Base-by-base conservation (phyloP, 2,329 filamentous ascomycete species). In the Boeremia exigua region DNA sequence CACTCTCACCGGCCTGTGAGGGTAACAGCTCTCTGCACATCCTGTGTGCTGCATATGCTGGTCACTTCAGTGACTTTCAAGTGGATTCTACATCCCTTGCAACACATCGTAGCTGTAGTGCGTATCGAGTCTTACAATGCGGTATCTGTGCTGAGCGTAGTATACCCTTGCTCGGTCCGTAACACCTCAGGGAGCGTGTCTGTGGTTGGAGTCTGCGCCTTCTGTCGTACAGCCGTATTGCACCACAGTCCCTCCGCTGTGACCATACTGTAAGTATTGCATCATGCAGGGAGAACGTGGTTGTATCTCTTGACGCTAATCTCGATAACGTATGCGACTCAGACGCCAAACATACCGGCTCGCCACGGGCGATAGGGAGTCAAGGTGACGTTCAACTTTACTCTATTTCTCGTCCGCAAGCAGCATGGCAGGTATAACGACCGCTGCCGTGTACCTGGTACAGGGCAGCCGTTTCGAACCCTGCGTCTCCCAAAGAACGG, bases 401-500 rank as follows among this genome's bases (percentile, higher is more conserved):
- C 19, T 37, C 15, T 37, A 17, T 17, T 19, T 19, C 32, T 14
- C 6, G 12, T 9, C 34, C 19, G 34, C 15, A 37, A 19, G n/a
- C 34, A 23, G 19, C 19, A 23, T 23, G 19, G 19, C 19, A 37
- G 33, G n/a, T 17, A 10, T 37, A 17, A 8, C 34, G 34, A 37
- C 34, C 34, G 15, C 15, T 17, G 34, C 34, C 15, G 34, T n/a
- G 7, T 8, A 37, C 34, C n/a, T 37, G 15, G 34, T 37, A 19
- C 9, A 19, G 15, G 19, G 34, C 37, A 37, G 34, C 34, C 34
- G 34, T 17, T 10, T 37, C 15, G 19, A 37, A 17, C 34, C 29
- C 34, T 19, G 30, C 39, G 15, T 25, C 23, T 12, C 14, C 37
- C 19, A 27, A 29, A 28, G 10, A 38, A 65, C 62, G 63, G 63